Conservation (phyloP, 2,329 filamentous ascomycete species). For the Phialocephala sp. region DNA sequence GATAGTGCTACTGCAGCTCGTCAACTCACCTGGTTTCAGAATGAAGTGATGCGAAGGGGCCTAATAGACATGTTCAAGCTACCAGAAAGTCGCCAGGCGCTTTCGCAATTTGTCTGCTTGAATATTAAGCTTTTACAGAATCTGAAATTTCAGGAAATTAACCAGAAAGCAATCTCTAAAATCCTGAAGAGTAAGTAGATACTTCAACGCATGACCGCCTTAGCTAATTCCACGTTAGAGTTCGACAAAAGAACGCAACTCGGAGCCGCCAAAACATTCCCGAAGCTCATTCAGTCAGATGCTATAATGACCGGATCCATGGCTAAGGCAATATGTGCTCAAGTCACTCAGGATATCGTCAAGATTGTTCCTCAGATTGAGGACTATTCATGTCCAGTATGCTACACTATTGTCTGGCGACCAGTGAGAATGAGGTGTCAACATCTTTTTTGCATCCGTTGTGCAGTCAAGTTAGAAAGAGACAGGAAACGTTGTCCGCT, state of each 20-base stretch:
- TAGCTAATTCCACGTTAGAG: slow-evolving; percentile 53
- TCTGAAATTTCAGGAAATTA: slow-evolving; percentile 84
- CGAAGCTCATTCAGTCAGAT: slow-evolving; percentile 61
- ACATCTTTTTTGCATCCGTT: slow-evolving; percentile 84
- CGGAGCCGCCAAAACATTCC: slow-evolving; percentile 68
- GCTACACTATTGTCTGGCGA: slow-evolving; percentile 78
- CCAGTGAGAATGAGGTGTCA: slow-evolving; percentile 78
- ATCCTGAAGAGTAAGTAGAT: slow-evolving; percentile 76
- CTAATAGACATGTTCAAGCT: slow-evolving; percentile 69
- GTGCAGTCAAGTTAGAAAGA: slow-evolving; percentile 79
- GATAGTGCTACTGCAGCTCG: slow-evolving; percentile 68
- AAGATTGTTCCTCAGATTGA: slow-evolving; percentile 79
- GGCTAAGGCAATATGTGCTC: slow-evolving; percentile 76
- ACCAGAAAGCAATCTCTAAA: slow-evolving; percentile 76
- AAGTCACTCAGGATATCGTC: slow-evolving; percentile 75
- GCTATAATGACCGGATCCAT: slow-evolving; percentile 69
- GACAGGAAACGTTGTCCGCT: slow-evolving; percentile 73
- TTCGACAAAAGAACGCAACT: slow-evolving; percentile 87
- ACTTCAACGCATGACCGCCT: neutral
- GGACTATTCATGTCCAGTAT: slow-evolving; percentile 84
- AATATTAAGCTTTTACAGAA: slow-evolving; percentile 80
- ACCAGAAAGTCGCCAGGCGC: slow-evolving; percentile 66
- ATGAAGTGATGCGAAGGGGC: slow-evolving; percentile 65
- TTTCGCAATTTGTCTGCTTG: slow-evolving; percentile 71
- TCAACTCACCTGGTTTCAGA: slow-evolving; percentile 72